Percentiles rank a stretch among this genome's conserved stretches.
Evolutionary conservation across 2,329 filamentous ascomycete species (phyloP).

Genomic region (Xylaria sp.): DNA sequence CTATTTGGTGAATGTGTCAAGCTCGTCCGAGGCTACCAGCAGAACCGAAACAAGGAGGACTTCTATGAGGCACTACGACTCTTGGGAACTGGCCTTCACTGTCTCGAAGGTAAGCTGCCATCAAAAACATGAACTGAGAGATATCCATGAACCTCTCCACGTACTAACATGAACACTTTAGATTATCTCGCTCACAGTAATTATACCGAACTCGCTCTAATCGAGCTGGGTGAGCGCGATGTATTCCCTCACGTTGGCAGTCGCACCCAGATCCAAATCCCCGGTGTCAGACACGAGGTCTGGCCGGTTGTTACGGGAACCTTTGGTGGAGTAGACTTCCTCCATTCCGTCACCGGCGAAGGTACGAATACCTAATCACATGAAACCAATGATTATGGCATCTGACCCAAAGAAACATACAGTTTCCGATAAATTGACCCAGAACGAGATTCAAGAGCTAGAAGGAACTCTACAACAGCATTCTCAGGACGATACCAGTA

Average conservation of each 20-base stretch:
- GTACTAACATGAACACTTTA: conserved; percentile 43
- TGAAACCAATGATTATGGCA: not conserved
- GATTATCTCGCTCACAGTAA: conserved; percentile 96
- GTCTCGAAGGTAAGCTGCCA: conserved; percentile 71
- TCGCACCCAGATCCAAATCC: conserved; percentile 74
- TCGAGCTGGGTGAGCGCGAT: conserved; percentile 82
- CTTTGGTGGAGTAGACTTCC: conserved; percentile 93
- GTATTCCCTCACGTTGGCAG: conserved; percentile 90
- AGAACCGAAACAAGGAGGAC: conserved; percentile 75
- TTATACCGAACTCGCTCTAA: conserved; percentile 87
- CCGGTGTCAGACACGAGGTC: conserved; percentile 72
- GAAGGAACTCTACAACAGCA: conserved; percentile 81
- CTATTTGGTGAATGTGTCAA: conserved; percentile 80
- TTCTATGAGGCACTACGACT: conserved; percentile 87
- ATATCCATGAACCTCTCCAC: not conserved
- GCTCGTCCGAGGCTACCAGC: conserved; percentile 78
- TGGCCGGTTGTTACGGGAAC: conserved; percentile 91
- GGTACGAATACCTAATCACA: conserved; percentile 49
- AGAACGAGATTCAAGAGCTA: conserved; percentile 89
- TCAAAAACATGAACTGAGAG: not conserved
- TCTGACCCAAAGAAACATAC: conserved; percentile 7
- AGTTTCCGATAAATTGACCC: conserved; percentile 88
- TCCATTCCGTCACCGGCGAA: conserved; percentile 84
- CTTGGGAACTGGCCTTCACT: conserved; percentile 88
- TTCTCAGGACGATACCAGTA: conserved; percentile 72